phyloP scores from a whole-genome alignment of 352 stramenopile species.

The Globisporangium polare region DNA sequence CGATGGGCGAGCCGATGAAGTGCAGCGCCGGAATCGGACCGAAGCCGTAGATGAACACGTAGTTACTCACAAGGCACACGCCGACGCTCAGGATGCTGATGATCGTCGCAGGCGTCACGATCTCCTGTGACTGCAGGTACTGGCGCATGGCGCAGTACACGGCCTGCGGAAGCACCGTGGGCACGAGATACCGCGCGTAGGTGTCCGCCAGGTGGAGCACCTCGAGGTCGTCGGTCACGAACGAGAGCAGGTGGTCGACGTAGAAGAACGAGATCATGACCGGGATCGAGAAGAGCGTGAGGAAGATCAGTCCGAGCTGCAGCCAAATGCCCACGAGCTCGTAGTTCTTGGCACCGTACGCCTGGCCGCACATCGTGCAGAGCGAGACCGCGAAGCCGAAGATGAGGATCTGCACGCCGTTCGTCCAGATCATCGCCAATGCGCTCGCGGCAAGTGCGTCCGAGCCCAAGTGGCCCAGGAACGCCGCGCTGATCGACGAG shows the following conservation, averaged over 20 bases:
- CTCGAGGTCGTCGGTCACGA: conserved; percentile 57
- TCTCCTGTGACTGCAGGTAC: conserved; percentile 80
- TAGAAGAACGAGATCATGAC: conserved; percentile 84
- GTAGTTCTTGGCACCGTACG: conserved; percentile 78
- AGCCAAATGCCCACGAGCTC: conserved; percentile 77
- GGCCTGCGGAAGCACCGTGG: conserved; percentile 63
- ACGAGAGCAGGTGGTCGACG: conserved; percentile 59
- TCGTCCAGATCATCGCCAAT: conserved; percentile 76
- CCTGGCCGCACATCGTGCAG: conserved; percentile 75
- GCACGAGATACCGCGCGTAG: conserved; percentile 55
- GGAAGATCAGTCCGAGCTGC: conserved; percentile 68
- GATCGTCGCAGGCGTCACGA: conserved; percentile 75
- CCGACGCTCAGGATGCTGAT: conserved; percentile 65
- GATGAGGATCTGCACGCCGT: conserved; percentile 75
- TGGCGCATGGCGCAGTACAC: conserved; percentile 72
- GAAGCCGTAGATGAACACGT: conserved; percentile 78
- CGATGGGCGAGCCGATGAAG: conserved; percentile 75
- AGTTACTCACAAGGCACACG: conserved; percentile 69
- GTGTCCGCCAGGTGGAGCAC: conserved; percentile 61
- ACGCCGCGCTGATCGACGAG: conserved; percentile 74
- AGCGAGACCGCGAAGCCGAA: conserved; percentile 78
- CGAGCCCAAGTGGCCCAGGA: conserved; percentile 72
- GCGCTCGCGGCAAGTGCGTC: conserved; percentile 68
- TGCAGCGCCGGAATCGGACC: conserved; percentile 48
- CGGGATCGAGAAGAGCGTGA: conserved; percentile 60